Evolutionary conservation across 2,329 filamentous ascomycete species (phyloP).

Genomic region (Fusarium chaquense): DNA sequence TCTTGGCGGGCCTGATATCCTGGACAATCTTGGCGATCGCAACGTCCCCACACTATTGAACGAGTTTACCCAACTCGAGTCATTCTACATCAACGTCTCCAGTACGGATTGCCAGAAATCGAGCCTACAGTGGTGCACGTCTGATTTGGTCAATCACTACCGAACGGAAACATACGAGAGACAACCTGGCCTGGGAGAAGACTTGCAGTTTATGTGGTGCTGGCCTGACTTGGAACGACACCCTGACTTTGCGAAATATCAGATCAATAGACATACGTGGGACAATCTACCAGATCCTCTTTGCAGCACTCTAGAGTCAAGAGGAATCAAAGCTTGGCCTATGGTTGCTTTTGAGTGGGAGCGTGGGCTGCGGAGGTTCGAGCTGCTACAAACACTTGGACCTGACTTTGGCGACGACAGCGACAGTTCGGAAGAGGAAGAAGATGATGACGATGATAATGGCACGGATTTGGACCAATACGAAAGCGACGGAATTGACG

Average conservation of each 20-base stretch:
- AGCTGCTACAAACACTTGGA: constrained; percentile 28
- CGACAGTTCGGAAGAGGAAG: constrained; percentile 28
- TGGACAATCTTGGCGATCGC: neutral
- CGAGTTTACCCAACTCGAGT: constrained; percentile 45
- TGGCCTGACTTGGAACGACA: constrained; percentile 53
- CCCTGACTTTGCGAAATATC: constrained; percentile 47
- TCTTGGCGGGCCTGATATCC: constrained; percentile 24
- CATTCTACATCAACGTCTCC: constrained; percentile 43
- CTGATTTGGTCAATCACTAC: constrained; percentile 48
- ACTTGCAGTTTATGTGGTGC: constrained; percentile 46
- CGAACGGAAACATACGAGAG: constrained; percentile 46
- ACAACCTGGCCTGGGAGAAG: constrained; percentile 42
- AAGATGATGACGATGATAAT: constrained; percentile 25
- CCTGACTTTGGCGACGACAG: constrained; percentile 21
- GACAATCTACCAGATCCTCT: constrained; percentile 10
- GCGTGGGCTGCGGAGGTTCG: constrained; percentile 30
- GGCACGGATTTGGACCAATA: constrained; percentile 49
- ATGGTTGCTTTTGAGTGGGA: constrained; percentile 50
- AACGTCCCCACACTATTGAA: constrained; percentile 7
- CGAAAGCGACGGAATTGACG: constrained; percentile 57
- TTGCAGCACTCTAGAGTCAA: constrained; percentile 1
- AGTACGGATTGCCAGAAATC: constrained; percentile 17
- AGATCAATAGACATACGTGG: constrained; percentile 35
- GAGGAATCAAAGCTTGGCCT: constrained; percentile 46
- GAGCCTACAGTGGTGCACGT: constrained; percentile 50